These are phyloP conservation scores for Juncus inflexus DNA, from an alignment of 176 grass and related monocot species.

Conservation along the genomic window DNA sequence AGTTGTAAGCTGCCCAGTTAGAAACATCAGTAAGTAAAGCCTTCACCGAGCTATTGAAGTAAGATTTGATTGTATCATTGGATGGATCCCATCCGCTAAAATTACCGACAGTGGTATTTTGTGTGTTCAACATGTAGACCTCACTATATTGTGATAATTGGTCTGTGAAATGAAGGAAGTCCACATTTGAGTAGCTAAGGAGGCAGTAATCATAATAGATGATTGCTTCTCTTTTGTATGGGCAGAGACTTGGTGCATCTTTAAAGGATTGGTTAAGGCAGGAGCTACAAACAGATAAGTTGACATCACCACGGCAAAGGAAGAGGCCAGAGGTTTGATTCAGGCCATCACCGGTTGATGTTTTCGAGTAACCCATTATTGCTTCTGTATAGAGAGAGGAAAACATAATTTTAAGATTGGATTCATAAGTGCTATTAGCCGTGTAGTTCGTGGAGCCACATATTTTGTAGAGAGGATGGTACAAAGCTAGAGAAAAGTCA, in stretches of 20 bases:
- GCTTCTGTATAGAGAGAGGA: slow-evolving; percentile 26
- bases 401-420: slow-evolving; percentile 38
- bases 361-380: slow-evolving; percentile 23
- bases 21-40: slow-evolving; percentile 24
- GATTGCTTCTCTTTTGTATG: background rate
- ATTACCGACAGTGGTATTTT: background rate
- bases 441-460: slow-evolving; percentile 15
- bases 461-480: background rate
- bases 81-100: background rate
- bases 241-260: slow-evolving; percentile 10
- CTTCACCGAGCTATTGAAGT: slow-evolving; percentile 6
- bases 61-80: background rate
- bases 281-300: slow-evolving; percentile 12
- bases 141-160: background rate
- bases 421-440: slow-evolving; percentile 14
- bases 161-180: slow-evolving; percentile 9
- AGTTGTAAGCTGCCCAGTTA: slow-evolving; percentile 19
- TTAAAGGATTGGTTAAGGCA: slow-evolving; percentile 31
- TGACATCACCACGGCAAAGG: slow-evolving; percentile 43
- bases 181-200: slow-evolving; percentile 30
- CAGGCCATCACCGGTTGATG: background rate
- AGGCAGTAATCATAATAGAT: slow-evolving; percentile 25
- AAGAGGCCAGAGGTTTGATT: slow-evolving; percentile 28
- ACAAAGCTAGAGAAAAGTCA: background rate
- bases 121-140: fast-evolving